Evolutionary conservation across 345 rosid species (phyloP).

Genomic region (Aegle marmelos): DNA sequence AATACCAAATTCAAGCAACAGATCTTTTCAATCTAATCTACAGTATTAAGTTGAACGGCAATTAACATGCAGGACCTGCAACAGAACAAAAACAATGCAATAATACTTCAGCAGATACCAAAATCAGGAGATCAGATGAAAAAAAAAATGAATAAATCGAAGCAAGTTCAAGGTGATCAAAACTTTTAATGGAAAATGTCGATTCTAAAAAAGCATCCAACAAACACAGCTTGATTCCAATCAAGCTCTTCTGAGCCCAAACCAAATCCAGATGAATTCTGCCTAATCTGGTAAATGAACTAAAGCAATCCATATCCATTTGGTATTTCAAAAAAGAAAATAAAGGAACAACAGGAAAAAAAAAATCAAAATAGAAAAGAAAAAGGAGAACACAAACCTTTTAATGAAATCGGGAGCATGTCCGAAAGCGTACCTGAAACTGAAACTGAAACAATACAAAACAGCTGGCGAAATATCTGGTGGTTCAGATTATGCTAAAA

Average conservation of each 20-base stretch:
- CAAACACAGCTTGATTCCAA: conserved; percentile 10
- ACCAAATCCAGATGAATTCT: conserved; percentile 7
- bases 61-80: conserved; percentile 1
- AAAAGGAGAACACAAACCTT: neutral
- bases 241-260: conserved; percentile 8
- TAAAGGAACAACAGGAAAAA: neutral
- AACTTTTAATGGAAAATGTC: conserved; percentile 25
- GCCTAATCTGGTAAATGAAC: conserved; percentile 12
- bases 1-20: conserved; percentile 8
- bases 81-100: neutral
- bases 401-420: neutral
- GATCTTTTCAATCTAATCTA: neutral
- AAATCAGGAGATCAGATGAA: neutral
- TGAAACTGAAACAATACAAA: neutral
- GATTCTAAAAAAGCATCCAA: neutral
- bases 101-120: neutral
- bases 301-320: conserved; percentile 16
- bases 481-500: neutral
- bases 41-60: neutral
- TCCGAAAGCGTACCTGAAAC: neutral
- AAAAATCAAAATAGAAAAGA: conserved; percentile 5
- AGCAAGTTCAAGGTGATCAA: neutral
- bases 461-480: neutral
- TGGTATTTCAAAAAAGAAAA: neutral
- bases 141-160: neutral